Evolutionary conservation across 768 basidiomycete genomes (phyloP).

Genomic region (Lactarius psammicola): DNA sequence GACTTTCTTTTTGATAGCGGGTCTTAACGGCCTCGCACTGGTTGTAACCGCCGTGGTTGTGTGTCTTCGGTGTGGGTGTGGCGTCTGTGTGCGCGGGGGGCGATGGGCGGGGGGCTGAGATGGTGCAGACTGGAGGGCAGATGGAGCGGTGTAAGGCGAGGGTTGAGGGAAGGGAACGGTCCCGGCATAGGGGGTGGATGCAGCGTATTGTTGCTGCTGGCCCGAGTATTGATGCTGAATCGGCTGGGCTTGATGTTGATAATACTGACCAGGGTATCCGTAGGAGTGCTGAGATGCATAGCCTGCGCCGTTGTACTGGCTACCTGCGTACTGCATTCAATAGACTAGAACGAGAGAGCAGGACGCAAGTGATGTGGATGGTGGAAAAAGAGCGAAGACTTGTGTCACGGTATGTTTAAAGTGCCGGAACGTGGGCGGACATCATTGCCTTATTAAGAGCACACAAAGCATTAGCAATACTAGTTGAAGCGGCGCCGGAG

Average conservation of each 20-base stretch:
- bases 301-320: slow-evolving; percentile 13
- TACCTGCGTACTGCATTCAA: slow-evolving; percentile 20
- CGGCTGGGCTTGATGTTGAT: slow-evolving; percentile 27
- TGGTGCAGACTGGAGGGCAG: slow-evolving; percentile 11
- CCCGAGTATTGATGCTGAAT: slow-evolving; percentile 28
- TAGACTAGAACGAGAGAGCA: slow-evolving; percentile 1
- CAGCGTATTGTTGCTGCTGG: slow-evolving; percentile 24
- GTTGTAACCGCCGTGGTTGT: slow-evolving; percentile 31
- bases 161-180: slow-evolving; percentile 22
- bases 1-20: slow-evolving; percentile 60
- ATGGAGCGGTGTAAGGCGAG: slow-evolving; percentile 14
- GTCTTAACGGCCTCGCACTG: slow-evolving; percentile 43
- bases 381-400: slow-evolving; percentile 18
- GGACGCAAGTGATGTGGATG: neutral
- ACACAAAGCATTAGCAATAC: neutral
- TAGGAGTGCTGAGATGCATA: slow-evolving; percentile 17
- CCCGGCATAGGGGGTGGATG: slow-evolving; percentile 12
- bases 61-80: slow-evolving; percentile 40
- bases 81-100: slow-evolving; percentile 25
- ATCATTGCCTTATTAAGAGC: slow-evolving; percentile 27
- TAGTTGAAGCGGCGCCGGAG: neutral
- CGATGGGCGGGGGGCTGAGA: slow-evolving; percentile 15
- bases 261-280: slow-evolving; percentile 18
- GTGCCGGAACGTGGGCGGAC: slow-evolving; percentile 23
- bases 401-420: neutral